Conservation (phyloP, 164 flowering plant species). For the Buxus sempervirens region DNA sequence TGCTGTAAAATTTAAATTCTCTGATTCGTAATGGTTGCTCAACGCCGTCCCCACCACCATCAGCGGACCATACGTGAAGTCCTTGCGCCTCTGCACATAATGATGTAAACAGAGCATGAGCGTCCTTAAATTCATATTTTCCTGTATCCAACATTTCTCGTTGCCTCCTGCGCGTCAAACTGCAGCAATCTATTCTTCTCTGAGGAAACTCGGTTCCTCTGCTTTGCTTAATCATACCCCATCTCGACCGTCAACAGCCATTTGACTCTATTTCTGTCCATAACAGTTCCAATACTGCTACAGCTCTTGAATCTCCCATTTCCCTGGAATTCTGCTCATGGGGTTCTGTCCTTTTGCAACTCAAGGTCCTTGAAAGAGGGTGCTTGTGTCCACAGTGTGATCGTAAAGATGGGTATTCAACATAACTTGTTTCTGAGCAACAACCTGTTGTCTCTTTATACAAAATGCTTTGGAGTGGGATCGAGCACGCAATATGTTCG, state of each 20-base stretch:
- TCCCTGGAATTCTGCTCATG: constrained; percentile 23
- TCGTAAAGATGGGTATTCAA: constrained; percentile 48
- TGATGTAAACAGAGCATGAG: neutral
- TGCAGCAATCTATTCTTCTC: constrained; percentile 1
- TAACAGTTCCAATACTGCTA: neutral
- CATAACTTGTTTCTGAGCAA: constrained; percentile 37
- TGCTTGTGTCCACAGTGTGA: constrained; percentile 40
- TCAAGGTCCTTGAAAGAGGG: constrained; percentile 40
- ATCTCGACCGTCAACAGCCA: neutral
- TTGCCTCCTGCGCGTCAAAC: neutral
- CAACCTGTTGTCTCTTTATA: constrained; percentile 40
- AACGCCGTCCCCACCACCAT: too few species aligned
- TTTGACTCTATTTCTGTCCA: neutral
- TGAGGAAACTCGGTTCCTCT: constrained; percentile 1
- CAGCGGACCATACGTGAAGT: too few species aligned
- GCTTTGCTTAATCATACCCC: neutral
- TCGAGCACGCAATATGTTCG: constrained; percentile 45
- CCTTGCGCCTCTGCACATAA: too few species aligned
- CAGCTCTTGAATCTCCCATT: neutral
- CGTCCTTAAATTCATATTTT: constrained; percentile 3
- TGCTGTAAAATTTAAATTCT: too few species aligned
- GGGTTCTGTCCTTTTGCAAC: constrained; percentile 36
- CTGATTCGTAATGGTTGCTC: too few species aligned
- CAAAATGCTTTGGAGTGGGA: constrained; percentile 33
- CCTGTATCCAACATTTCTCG: neutral